Percentiles rank a stretch among this genome's conserved stretches.
Conservation (phyloP, 2,329 filamentous ascomycete species). For the Pseudocercospora macadamiae region DNA sequence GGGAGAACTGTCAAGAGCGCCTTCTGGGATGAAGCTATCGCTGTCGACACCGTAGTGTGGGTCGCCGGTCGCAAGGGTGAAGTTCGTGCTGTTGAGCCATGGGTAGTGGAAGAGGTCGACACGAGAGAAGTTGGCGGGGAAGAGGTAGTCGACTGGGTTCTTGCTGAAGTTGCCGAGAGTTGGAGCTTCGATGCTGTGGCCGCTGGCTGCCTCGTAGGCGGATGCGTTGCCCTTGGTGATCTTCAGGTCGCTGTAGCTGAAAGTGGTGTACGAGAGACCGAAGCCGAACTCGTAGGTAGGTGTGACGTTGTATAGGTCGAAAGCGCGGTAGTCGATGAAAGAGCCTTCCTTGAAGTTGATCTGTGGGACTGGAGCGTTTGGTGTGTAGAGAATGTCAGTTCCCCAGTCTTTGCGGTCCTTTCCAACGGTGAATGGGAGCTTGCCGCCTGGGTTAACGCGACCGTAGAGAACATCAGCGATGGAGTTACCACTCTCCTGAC, state of each 20-base stretch:
- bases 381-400: conserved; percentile 38
- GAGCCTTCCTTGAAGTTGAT: conserved; percentile 57
- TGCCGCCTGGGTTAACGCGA: conserved; percentile 33
- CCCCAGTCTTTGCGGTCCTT: conserved; percentile 37
- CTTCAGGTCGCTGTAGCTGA: conserved; percentile 68
- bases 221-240: conserved; percentile 41
- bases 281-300: conserved; percentile 53
- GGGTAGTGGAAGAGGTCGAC: conserved; percentile 66
- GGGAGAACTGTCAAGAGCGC: conserved; percentile 58
- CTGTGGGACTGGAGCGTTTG: conserved; percentile 45
- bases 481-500: conserved; percentile 34
- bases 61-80: conserved; percentile 59
- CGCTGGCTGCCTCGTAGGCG: conserved; percentile 62
- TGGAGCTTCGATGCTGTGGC: conserved; percentile 64
- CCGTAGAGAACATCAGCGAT: conserved; percentile 38
- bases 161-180: conserved; percentile 65
- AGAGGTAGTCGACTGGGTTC: conserved; percentile 55
- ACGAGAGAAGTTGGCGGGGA: conserved; percentile 61
- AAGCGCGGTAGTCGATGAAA: conserved; percentile 75
- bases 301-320: conserved; percentile 44
- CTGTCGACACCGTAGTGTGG: conserved; percentile 61
- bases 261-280: conserved; percentile 73
- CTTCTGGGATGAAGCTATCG: conserved; percentile 59
- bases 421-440: conserved; percentile 37
- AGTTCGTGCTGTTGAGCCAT: conserved; percentile 65